A percentile compares a stretch with the other conserved stretches of the same genome.
These are phyloP conservation scores for Aureobasidium melanogenum DNA, from an alignment of 2,329 filamentous ascomycete species.

Conservation along the genomic window DNA sequence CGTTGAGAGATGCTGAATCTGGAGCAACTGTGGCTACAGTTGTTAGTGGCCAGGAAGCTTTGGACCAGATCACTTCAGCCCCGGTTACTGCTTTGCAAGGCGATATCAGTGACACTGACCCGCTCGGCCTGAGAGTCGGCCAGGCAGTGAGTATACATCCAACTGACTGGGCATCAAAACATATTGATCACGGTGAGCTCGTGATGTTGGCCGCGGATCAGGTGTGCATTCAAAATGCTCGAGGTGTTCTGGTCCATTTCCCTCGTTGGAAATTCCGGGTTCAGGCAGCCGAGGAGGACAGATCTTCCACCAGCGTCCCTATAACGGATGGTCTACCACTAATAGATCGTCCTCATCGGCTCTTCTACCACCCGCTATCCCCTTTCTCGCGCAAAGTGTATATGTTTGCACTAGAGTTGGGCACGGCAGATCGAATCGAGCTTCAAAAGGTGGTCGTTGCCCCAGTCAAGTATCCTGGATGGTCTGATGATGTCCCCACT, in stretches of 20 bases:
- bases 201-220: slow-evolving; percentile 45
- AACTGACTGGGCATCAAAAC: slow-evolving; percentile 50
- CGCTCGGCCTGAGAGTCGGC: slow-evolving; percentile 44
- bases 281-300: slow-evolving; percentile 6
- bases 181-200: slow-evolving; percentile 50
- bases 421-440: neutral
- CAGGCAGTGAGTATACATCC: slow-evolving; percentile 51
- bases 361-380: neutral
- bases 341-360: neutral
- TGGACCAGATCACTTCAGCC: slow-evolving; percentile 36
- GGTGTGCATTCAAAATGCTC: slow-evolving; percentile 43
- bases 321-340: neutral
- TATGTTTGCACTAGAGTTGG: neutral
- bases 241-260: slow-evolving; percentile 49
- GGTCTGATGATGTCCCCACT: neutral
- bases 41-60: slow-evolving; percentile 48
- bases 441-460: slow-evolving; percentile 1
- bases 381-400: neutral
- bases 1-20: slow-evolving; percentile 35
- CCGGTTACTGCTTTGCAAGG: slow-evolving; percentile 25
- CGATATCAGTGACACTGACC: slow-evolving; percentile 33
- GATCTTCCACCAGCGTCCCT: neutral
- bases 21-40: slow-evolving; percentile 32
- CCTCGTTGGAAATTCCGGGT: slow-evolving; percentile 53
- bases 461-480: slow-evolving; percentile 4